Evolutionary conservation across 345 rosid species (phyloP), one percentile per base, ranked within the genome.

Genomic region (Anacardium occidentale): DNA sequence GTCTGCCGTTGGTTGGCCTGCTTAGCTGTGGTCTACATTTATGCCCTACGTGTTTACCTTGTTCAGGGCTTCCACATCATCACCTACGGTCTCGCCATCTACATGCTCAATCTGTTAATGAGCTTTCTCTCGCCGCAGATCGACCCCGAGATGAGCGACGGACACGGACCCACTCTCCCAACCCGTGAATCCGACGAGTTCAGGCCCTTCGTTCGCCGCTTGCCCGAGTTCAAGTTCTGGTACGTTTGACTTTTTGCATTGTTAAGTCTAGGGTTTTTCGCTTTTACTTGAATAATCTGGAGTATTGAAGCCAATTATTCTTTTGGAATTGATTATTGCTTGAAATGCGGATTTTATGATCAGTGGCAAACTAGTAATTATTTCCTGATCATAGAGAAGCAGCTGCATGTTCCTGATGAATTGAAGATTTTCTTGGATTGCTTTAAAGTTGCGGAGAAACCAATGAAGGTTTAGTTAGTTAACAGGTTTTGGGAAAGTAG

Each of bases 151-250:
- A 74, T 80, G 51, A 77, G 75, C 15, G 89, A 84, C 17, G 93
- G 87, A 0, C 95, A 83, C 11, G 93, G 87, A 0, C 95, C 97
- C 7, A 22, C 82, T 11, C 88, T 93, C 29, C 98, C 98, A n/a
- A 91, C 94, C 57, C 92, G 91, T 7, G 78, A 88, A 83, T 89
- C 98, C 70, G 98, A 93, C 45, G 98, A 93, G 87, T 93, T 89
- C 77, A 85, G 99, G 21, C 98, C 99, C 13, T 95, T 95, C 60
- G 94, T 88, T 64, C 95, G 97, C 45, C 95, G 97, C 64, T 83
- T 93, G n/a, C 94, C 96, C 0, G 97, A 93, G 77, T 93, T 93
- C 85, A 91, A 90, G 80, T 93, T 88, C 88, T 91, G 98, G 97
- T 91, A 73, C 56, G 79, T 67, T 20, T 8, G 3, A 45, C 53